Evolutionary conservation across 768 basidiomycete genomes (phyloP).

Genomic region (Myochromella boudieri): DNA sequence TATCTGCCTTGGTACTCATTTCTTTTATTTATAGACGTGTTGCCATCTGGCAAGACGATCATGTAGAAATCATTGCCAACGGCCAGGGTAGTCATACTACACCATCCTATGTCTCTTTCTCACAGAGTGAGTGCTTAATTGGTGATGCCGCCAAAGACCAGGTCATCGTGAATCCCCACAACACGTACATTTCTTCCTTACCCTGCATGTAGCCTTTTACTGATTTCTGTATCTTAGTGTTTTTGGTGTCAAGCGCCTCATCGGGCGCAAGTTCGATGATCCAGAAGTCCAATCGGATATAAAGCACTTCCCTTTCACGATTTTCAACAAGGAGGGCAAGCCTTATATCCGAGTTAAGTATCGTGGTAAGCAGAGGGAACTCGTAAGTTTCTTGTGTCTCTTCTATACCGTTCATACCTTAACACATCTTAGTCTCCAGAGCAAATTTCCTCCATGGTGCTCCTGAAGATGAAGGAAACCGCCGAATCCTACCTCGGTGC

Average conservation of each 20-base stretch:
- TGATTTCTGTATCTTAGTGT: slow-evolving; percentile 50
- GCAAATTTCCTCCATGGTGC: slow-evolving; percentile 97
- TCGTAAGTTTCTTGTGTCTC: slow-evolving; percentile 52
- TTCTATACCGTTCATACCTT: slow-evolving; percentile 16
- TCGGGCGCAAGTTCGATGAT: slow-evolving; percentile 89
- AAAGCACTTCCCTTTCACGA: slow-evolving; percentile 94
- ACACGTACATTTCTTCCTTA: slow-evolving; percentile 60
- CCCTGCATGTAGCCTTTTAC: slow-evolving; percentile 1
- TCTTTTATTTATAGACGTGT: slow-evolving; percentile 66
- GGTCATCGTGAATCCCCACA: slow-evolving; percentile 96
- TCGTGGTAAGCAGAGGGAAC: slow-evolving; percentile 91
- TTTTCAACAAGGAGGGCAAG: slow-evolving; percentile 84
- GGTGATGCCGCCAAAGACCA: slow-evolving; percentile 99
- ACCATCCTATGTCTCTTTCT: slow-evolving; percentile 95
- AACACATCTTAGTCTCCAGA: slow-evolving; percentile 73
- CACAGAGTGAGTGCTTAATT: slow-evolving; percentile 93
- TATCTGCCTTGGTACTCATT: slow-evolving; percentile 7
- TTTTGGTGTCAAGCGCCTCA: slow-evolving; percentile 98
- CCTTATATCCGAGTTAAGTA: slow-evolving; percentile 89
- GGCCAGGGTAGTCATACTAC: slow-evolving; percentile 95
- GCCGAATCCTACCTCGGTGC: slow-evolving; percentile 94
- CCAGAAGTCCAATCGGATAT: slow-evolving; percentile 79
- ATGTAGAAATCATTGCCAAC: slow-evolving; percentile 97
- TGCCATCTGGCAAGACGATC: slow-evolving; percentile 99
- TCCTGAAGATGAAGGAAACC: slow-evolving; percentile 97